Evolutionary conservation across 78 protist species (phyloP), one percentile per base, ranked within the genome.

Genomic region (Chrysochromulina parva): DNA sequence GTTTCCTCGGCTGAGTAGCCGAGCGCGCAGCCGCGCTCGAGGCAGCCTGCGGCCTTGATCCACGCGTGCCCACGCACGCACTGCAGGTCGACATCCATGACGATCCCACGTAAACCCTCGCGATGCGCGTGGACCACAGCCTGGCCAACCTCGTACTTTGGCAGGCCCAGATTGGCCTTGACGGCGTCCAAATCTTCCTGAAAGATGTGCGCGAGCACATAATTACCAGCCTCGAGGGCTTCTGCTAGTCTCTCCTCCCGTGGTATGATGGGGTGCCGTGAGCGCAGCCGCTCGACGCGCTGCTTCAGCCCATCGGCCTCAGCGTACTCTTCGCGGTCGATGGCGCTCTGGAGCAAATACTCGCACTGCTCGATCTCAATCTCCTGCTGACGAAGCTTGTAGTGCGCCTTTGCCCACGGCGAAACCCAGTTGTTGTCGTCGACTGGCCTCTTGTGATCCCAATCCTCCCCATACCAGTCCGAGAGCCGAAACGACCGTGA

Each of bases 251-350:
- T 10, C 50, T 24, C 78, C 78, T 69, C 78, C 52, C n/a, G n/a
- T 50, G 78, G 38, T 10, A 2, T 3, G 38, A 69, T 69, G 52
- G 78, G 78, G 52, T 69, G 78, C 52, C 0, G n/a, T 19, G 48
- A 16, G 50, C 78, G 78, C 52, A 69, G 78, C 78, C 78, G 78
- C 78, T 69, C 52, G 52, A 28, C 38, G 78, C 78, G 78, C 52
- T 1, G 10, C 22, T 16, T 10, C 52, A 69, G 78, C 50, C 78
- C 78, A 1, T 28, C 78, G 1, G 78, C 78, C 78, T 69, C 78
- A 20, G n/a, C 78, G 78, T 69, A 69, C 24, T 26, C 48, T 20
- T 69, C 78, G 52, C 1, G 10, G 19, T 26, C 52, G 52, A 69
- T 20, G n/a, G 78, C 78, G 10, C 26, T 14, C 7, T 66, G 14